Evolutionary conservation across 257 asterid genomes (phyloP), one percentile per base, ranked within the genome.

Genomic region (Paraleonurus japonicus): DNA sequence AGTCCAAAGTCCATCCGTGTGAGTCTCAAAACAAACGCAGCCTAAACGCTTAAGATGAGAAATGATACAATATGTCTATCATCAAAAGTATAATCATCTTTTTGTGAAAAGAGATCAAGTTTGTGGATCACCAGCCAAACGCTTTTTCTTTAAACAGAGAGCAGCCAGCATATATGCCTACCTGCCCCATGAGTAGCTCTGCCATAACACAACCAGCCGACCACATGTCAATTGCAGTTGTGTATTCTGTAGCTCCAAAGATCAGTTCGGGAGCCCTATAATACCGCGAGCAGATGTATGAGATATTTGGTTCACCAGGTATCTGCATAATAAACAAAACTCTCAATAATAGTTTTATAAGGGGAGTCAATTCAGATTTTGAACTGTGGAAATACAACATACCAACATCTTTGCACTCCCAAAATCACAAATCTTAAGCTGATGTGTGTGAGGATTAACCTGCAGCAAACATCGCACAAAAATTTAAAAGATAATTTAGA

Each of bases 341-440:
- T 61, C 69, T 79, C 61, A 57, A 62, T 55, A 26, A 72, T 23
- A 48, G 3, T 59, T 33, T 3, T 19, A 30, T 55, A 17, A 28
- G 61, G 17, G 47, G 69, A 33, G 17, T 54, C 16, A 0, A 28
- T 35, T 63, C 5, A 61, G 47, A 51, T 5, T 59, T 53, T 17
- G 27, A 2, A 20, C 55, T 47, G 28, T 3, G 59, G 32, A 75
- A 35, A 19, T 24, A 76, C 4, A 23, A 83, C 89, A 4, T 80
- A 94, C 97, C 98, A 90, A 67, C 84, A 88, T 86, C 82, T 95
- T 95, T 68, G 99, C 98, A 82, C 99, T 95, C 63, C 98, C 99
- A 71, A 95, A 95, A 80, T 95, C 99, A 74, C 99, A 95, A 27
- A 91, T 82, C 87, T 95, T 95, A 51, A 91, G 85, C 85, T 89